phyloP scores from a whole-genome alignment of 192 early-diverging fungal species.

The Dissophora globulifera region DNA sequence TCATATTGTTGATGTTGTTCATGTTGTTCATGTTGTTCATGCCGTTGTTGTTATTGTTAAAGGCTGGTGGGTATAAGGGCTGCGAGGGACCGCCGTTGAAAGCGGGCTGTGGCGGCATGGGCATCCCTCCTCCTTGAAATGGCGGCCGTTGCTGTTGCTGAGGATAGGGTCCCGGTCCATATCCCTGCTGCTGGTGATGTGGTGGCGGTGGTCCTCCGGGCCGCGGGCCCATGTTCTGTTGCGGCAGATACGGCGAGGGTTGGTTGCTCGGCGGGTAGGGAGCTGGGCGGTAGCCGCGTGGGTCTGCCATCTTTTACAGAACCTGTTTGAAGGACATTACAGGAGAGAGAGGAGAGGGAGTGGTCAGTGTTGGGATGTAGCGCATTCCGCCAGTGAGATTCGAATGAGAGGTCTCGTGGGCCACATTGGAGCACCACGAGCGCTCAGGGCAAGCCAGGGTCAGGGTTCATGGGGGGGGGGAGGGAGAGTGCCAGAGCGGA shows the following conservation, averaged over 20 bases:
- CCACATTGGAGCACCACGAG: no score
- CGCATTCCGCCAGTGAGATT: no score
- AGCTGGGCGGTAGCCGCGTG: constrained; percentile 17
- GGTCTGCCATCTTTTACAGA: constrained; percentile 44
- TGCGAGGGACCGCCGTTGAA: constrained; percentile 10
- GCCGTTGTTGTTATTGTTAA: no score
- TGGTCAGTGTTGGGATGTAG: not conserved
- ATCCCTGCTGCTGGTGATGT: constrained; percentile 16
- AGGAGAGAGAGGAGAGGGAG: not conserved
- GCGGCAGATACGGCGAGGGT: constrained; percentile 20
- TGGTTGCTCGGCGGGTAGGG: constrained; percentile 1
- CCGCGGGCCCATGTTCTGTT: constrained; percentile 9
- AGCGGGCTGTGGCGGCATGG: constrained; percentile 21
- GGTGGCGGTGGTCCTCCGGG: constrained; percentile 19
- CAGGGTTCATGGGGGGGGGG: no score
- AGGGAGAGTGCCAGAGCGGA: no score
- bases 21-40: no score
- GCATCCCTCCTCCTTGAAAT: constrained; percentile 21
- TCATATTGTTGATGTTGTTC: no score
- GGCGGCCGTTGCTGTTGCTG: constrained; percentile 12
- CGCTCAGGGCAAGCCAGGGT: no score
- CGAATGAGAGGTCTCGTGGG: no score
- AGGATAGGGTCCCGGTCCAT: constrained; percentile 13
- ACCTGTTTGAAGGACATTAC: no score
- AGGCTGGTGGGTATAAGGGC: no score